Conservation (phyloP, 768 basidiomycete genomes). For the Pleurotus salmoneostramineus region DNA sequence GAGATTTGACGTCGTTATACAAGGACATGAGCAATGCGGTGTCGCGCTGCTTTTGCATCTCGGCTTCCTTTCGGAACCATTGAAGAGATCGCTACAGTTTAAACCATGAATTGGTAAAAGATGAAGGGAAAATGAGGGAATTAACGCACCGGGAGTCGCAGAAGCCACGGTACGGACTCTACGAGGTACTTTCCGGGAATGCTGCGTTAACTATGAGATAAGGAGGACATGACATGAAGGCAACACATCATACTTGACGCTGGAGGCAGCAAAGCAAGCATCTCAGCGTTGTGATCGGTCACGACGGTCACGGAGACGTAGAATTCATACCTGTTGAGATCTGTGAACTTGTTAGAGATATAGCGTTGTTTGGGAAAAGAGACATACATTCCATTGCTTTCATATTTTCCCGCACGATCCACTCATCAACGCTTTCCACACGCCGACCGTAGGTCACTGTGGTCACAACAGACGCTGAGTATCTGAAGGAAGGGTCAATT, state of each 20-base stretch:
- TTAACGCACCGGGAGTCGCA: slow-evolving; percentile 38
- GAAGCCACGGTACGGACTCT: slow-evolving; percentile 43
- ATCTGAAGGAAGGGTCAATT: slow-evolving; percentile 19
- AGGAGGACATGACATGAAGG: slow-evolving; percentile 28
- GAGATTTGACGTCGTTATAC: slow-evolving; percentile 35
- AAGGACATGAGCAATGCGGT: slow-evolving; percentile 34
- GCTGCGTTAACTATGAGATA: slow-evolving; percentile 16
- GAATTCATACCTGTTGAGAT: slow-evolving; percentile 15
- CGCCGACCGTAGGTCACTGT: slow-evolving; percentile 40
- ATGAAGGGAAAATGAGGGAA: too few relatives aligned
- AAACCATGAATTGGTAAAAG: neutral
- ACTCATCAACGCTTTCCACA: slow-evolving; percentile 40
- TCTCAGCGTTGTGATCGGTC: too few relatives aligned
- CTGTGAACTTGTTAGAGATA: neutral
- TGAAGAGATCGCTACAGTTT: slow-evolving; percentile 27
- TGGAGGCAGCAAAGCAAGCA: neutral
- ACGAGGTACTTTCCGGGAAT: slow-evolving; percentile 47
- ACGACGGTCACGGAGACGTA: neutral
- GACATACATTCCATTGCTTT: slow-evolving; percentile 37
- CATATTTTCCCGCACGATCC: slow-evolving; percentile 44
- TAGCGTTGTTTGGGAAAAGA: neutral
- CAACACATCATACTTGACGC: slow-evolving; percentile 12
- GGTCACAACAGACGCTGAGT: slow-evolving; percentile 40
- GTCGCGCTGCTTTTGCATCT: slow-evolving; percentile 31
- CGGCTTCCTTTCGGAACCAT: slow-evolving; percentile 40